A percentile compares a stretch with the other conserved stretches of the same genome.
These are phyloP conservation scores for Pichia rugopelliculosa DNA, from an alignment of 805 yeast genomes.

Conservation along the genomic window DNA sequence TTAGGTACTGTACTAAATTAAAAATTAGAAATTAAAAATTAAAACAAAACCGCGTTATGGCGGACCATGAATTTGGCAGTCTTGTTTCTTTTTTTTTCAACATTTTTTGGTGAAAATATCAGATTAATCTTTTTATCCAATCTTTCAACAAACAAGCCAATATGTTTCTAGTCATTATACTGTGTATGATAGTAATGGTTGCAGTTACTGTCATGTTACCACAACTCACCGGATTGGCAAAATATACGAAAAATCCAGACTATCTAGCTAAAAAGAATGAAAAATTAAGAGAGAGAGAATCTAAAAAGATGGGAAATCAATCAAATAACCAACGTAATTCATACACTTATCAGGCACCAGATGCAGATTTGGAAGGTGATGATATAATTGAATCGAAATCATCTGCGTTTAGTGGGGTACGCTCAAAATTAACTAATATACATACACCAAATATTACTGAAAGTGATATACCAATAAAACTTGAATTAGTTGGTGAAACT, in stretches of 20 bases:
- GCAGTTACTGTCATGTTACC: slow-evolving; percentile 21
- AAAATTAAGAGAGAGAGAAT: slow-evolving; percentile 10
- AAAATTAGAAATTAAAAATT: too few species aligned
- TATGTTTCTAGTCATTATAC: slow-evolving; percentile 10
- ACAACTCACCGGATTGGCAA: slow-evolving; percentile 22
- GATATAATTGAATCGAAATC: slow-evolving; percentile 1
- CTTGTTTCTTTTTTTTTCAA: neutral
- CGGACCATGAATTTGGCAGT: neutral
- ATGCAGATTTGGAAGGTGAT: slow-evolving; percentile 17
- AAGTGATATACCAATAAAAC: slow-evolving; percentile 25
- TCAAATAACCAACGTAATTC: neutral
- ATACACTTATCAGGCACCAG: slow-evolving; percentile 27
- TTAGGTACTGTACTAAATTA: too few species aligned
- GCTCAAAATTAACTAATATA: slow-evolving; percentile 16
- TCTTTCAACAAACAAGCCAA: neutral
- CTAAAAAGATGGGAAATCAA: slow-evolving; percentile 1
- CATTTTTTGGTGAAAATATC: too few species aligned
- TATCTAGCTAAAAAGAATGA: slow-evolving; percentile 9
- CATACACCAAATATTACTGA: slow-evolving; percentile 17
- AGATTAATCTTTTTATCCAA: too few species aligned
- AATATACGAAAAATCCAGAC: slow-evolving; percentile 23
- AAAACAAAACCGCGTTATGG: neutral
- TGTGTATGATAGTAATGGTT: slow-evolving; percentile 18
- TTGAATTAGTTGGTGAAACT: slow-evolving; percentile 18
- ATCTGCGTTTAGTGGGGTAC: slow-evolving; percentile 18